Conservation (phyloP, 23 red algal genomes). For the Gracilaria domingensis region DNA sequence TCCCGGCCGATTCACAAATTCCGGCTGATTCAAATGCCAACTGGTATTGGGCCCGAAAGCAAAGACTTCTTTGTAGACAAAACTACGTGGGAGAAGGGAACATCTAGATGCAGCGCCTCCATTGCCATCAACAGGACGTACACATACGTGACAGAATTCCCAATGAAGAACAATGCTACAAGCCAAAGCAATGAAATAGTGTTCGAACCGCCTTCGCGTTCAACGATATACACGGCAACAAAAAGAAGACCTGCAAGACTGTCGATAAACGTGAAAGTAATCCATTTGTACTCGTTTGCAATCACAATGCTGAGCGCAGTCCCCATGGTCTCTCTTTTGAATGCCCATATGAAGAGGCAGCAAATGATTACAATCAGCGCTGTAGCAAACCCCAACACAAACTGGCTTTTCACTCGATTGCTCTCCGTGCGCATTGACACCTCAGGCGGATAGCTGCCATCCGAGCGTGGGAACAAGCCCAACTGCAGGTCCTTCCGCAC, state of each 20-base stretch:
- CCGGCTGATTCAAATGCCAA: background rate
- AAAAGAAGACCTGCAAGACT: background rate
- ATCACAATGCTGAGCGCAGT: background rate
- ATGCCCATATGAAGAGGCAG: background rate
- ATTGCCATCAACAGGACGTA: slow-evolving; percentile 7
- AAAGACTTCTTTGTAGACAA: background rate
- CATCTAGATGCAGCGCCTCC: background rate
- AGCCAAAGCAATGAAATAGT: background rate
- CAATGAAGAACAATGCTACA: background rate
- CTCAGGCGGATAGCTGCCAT: background rate
- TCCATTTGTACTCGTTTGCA: slow-evolving; percentile 13
- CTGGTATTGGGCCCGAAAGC: background rate
- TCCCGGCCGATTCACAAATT: too few species aligned
- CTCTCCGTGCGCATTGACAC: slow-evolving; percentile 10
- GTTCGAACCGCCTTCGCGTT: background rate
- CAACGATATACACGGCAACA: background rate
- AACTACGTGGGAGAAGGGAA: background rate
- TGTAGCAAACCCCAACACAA: background rate
- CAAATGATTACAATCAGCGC: background rate
- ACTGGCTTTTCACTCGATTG: background rate
- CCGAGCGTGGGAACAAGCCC: background rate
- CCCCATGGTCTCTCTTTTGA: background rate
- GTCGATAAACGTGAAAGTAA: slow-evolving; percentile 9
- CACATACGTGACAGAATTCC: background rate
- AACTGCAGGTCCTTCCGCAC: background rate